phyloP scores from a whole-genome alignment of 108 stramenopile genomes.

The Aureococcus anophagefferens region DNA sequence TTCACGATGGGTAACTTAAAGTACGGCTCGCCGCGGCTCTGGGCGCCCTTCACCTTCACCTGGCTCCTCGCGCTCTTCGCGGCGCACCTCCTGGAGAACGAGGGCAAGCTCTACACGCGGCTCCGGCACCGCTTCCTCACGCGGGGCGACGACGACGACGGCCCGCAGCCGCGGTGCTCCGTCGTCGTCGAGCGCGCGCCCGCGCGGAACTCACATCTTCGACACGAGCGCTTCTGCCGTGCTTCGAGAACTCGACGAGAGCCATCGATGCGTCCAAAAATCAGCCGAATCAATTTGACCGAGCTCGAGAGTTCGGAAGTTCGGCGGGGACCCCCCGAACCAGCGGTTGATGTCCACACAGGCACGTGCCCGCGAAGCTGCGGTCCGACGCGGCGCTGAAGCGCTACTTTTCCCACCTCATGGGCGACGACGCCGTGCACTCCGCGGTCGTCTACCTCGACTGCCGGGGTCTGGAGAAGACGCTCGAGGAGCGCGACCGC shows the following conservation, averaged over 20 bases:
- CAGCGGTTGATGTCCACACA: no score
- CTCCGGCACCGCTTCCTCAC: not conserved
- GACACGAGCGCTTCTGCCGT: no score
- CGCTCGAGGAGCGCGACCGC: no score
- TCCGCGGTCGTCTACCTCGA: not conserved
- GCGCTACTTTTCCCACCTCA: not conserved
- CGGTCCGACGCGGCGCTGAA: not conserved
- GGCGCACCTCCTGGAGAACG: not conserved
- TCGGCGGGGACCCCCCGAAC: no score
- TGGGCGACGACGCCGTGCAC: not conserved
- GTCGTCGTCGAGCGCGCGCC: not conserved
- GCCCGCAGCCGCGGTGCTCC: not conserved
- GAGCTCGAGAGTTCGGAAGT: no score
- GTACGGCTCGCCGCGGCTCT: not conserved
- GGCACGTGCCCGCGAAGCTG: not conserved
- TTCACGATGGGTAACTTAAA: not conserved
- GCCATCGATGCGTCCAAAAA: no score
- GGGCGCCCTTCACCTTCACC: not conserved
- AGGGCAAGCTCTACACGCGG: not conserved
- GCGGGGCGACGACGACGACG: not conserved
- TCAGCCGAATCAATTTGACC: no score
- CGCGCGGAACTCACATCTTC: no score
- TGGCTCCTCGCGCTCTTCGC: not conserved
- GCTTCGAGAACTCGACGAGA: no score
- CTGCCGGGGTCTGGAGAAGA: not conserved